Base-by-base conservation (phyloP, 106 monocot genomes). In the Allium cepa region DNA sequence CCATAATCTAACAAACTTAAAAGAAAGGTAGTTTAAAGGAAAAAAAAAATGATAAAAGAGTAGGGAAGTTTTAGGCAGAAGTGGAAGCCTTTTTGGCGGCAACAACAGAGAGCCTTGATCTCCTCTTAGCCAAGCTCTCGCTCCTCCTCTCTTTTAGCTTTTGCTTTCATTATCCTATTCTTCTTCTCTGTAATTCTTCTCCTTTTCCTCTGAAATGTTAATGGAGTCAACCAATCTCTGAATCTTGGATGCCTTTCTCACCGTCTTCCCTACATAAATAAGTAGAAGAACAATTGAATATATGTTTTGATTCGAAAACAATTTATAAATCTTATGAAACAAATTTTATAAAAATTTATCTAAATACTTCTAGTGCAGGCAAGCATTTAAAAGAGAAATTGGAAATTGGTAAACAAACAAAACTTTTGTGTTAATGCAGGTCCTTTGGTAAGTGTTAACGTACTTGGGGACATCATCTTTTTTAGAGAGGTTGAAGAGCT, bases 71-170 rank as follows among this genome's bases (percentile, higher is more conserved):
- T 36, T 1, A 36, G 36, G 22, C 36, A 36, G 36, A 36, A 36
- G 36, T 36, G 36, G 5, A 36, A 36, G 36, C 36, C 36, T 36
- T 36, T 2, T 36, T 36, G 3, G 4, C 1, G 15, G 78, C 68
- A 11, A 63, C 78, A 67, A 75, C 72, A 56, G 78, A 83, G 36
- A 83, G 78, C 53, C 60, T 79, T 61, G 85, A 89, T 56, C 88
- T 79, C 74, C 77, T 82, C 85, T 85, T 89, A 1, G 85, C 88
- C 72, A 89, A 70, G 72, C 85, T 82, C 84, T 89, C 88, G 52
- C 84, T 84, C 53, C 88, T 64, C 51, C 75, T 63, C 5, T 88
- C 88, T n/a, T 84, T 72, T 71, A 84, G 88, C 71, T 84, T 89
- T 81, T 11, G 85, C 85, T 77, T 85, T 89, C 8, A 79, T 68